phyloP scores from a whole-genome alignment of 768 basidiomycete genomes.

The Lactarius indigo region DNA sequence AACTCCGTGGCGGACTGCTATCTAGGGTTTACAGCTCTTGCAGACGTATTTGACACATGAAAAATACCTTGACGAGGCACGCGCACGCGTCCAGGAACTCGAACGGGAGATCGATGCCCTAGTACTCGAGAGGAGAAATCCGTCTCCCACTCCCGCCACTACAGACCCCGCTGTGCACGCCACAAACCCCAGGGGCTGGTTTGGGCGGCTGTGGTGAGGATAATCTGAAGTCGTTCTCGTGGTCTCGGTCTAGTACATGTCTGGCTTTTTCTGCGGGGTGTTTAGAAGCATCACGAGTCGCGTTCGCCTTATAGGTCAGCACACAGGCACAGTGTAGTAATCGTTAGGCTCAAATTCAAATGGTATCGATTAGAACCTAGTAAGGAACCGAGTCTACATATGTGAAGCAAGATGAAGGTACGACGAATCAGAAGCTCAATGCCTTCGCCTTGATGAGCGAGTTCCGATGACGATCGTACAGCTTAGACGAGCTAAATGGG shows the following conservation, averaged over 20 bases:
- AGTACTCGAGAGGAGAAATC: constrained; percentile 12
- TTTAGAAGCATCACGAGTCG: not conserved
- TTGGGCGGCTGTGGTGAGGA: constrained; percentile 3
- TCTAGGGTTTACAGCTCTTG: constrained; percentile 61
- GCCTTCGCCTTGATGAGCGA: constrained; percentile 61
- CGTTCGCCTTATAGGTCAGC: not conserved
- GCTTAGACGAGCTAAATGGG: constrained; percentile 58
- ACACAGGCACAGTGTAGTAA: not conserved
- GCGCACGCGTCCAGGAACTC: constrained; percentile 46
- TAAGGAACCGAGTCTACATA: constrained; percentile 18
- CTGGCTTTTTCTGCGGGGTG: not conserved
- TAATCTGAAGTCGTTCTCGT: not conserved
- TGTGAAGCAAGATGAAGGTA: constrained; percentile 13
- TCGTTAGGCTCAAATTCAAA: constrained; percentile 5
- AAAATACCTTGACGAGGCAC: constrained; percentile 64
- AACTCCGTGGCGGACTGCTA: not conserved
- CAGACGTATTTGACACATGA: constrained; percentile 66
- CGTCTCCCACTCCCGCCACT: not conserved
- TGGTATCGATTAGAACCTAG: constrained; percentile 11
- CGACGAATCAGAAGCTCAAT: constrained; percentile 30
- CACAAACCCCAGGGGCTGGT: not conserved
- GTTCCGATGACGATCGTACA: constrained; percentile 69
- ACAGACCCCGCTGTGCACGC: not conserved
- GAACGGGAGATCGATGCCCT: constrained; percentile 54
- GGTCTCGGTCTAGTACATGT: not conserved